Base-by-base conservation (phyloP, 208 protist genomes). In the Blastocrithidia nonstop region DNA sequence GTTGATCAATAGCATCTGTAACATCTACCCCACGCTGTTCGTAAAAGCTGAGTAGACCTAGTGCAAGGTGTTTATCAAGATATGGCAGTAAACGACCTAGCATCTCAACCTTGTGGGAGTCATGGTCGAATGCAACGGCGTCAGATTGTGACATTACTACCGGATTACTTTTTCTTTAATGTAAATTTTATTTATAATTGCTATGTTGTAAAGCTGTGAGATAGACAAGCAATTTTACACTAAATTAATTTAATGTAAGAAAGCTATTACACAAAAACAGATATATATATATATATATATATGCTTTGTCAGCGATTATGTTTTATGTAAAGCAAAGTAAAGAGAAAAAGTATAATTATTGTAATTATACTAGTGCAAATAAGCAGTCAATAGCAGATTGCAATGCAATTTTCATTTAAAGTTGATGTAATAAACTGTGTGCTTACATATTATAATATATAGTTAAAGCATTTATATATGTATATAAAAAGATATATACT, bases 21-120 rank as follows among this genome's bases (percentile, higher is more conserved):
- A 87, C 75, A 37, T 82, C 75, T 19, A 66, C 29, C 4, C 76
- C 82, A 43, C 73, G 62, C 41, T 81, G 66, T 24, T 58, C 59
- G 59, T 83, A 85, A 53, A 79, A 82, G 48, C 62, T 64, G 21
- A 92, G 55, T 11, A 92, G 51, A 50, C 72, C 69, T 39, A 92
- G 66, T 31, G 68, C 71, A 24, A 87, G 68, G 61, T 92, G 83
- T 54, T 92, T 92, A 57, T 92, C 83, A 50, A 92, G 70, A 43
- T 80, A 71, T 16, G 83, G 78, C 16, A 86, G 54, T 35, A 88
- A 32, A 59, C 65, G 67, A 37, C 36, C 50, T 41, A 92, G 60
- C 57, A 87, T 84, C 6, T 86, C 69, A 48, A 66, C 66, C 64
- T 70, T 71, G 31, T 27, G 38, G n/a, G 29, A 20, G 9, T 8